These are phyloP conservation scores for Dryadomyces quercivorus DNA, from an alignment of 2,329 filamentous ascomycete genomes.

Conservation along the genomic window DNA sequence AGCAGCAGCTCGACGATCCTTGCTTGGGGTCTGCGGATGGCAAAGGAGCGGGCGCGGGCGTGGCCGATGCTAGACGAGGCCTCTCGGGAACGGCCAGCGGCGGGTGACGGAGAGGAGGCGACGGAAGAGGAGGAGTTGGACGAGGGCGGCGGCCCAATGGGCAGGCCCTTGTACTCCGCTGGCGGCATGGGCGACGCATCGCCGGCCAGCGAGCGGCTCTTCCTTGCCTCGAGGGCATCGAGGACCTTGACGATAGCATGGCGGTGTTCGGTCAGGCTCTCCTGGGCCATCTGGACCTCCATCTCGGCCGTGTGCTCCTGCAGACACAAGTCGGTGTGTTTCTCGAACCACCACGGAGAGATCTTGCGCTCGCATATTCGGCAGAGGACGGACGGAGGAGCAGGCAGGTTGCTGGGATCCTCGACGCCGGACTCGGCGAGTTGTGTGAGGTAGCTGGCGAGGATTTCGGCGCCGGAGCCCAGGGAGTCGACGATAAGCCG, in stretches of 20 bases:
- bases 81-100: constrained; percentile 61
- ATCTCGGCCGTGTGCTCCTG: constrained; percentile 95
- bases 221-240: constrained; percentile 75
- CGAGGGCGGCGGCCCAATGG: constrained; percentile 65
- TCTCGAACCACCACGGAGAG: constrained; percentile 99
- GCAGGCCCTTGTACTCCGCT: constrained; percentile 77
- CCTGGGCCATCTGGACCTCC: constrained; percentile 94
- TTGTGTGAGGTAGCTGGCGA: constrained; percentile 84
- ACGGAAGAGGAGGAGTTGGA: constrained; percentile 33
- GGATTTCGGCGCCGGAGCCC: constrained; percentile 85
- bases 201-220: constrained; percentile 49
- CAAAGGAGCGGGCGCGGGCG: constrained; percentile 74
- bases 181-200: constrained; percentile 37
- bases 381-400: constrained; percentile 76
- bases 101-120: constrained; percentile 54
- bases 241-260: constrained; percentile 91
- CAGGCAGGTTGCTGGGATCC: constrained; percentile 63
- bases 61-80: constrained; percentile 65
- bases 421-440: constrained; percentile 74
- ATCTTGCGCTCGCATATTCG: constrained; percentile 97
- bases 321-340: constrained; percentile 90
- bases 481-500: constrained; percentile 81
- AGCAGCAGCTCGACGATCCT: constrained; percentile 90
- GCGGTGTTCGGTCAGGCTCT: constrained; percentile 81
- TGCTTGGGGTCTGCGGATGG: constrained; percentile 75